Evolutionary conservation across 164 flowering plant species (phyloP), one percentile per base, ranked within the genome.

Genomic region (Warburgia ugandensis): DNA sequence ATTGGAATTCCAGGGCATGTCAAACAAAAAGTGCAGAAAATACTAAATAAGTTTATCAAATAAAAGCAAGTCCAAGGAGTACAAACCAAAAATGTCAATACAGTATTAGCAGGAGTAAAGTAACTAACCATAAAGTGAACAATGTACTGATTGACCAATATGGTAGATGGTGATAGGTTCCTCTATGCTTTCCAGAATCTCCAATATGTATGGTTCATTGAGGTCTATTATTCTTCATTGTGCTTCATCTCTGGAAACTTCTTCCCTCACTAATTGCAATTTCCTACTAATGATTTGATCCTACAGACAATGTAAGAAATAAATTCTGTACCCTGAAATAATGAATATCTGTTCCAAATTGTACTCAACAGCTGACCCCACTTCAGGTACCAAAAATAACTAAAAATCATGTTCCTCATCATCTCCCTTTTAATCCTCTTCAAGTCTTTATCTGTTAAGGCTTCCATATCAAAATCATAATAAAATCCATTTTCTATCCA

Each of bases 401-500:
- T n/a, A 20, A 27, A 29, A 10, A 5, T 13, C 32, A 28, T 29
- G 29, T 38, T 35, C 41, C 92, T 76, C 49, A 87, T 95, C 98
- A 92, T 92, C 69, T 88, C 96, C 72, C 82, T 92, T 71, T 92
- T 87, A 40, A 92, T 92, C 70, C 70, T 85, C 76, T 78, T 88
- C 73, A 88, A 69, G 45, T 92, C 98, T 55, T 66, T 80, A 62
- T 92, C 95, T 1, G 89, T 79, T 56, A 92, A 63, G 45, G 98
- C 86, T 71, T 83, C 91, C 83, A 82, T 77, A 65, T 92, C 98
- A 67, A 92, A 92, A 65, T 92, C 98, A 51, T 92, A 92, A 49
- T 85, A 92, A 54, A 92, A 92, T 6, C 96, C 96, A 69, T 76
- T 80, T 1, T 88, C 89, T 51, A 92, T 92, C 98, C 98, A 92